phyloP scores from a whole-genome alignment of 805 yeast species.

The Starmerella geochares region DNA sequence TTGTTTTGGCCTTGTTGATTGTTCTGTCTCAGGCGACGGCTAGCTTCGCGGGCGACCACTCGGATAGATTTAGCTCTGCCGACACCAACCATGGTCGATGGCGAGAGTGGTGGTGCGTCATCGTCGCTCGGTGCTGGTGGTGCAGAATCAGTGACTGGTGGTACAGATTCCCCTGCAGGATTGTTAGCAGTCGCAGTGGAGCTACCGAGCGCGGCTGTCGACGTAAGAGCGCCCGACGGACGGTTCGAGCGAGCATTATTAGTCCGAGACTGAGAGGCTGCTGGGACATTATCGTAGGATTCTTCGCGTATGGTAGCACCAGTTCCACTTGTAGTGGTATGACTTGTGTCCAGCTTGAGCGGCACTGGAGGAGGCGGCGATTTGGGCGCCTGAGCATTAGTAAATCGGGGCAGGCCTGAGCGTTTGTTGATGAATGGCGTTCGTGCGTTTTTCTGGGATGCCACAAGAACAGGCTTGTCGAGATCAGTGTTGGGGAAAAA shows the following conservation, averaged over 20 bases:
- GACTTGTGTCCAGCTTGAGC: background rate
- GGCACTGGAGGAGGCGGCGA: conserved; percentile 1
- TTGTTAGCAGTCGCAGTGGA: background rate
- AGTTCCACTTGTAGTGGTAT: background rate
- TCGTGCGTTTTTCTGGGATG: conserved; percentile 39
- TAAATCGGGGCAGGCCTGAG: background rate
- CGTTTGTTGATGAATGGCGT: background rate
- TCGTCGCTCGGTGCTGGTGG: background rate
- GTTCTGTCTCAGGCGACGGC: conserved; percentile 34
- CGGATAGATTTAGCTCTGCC: conserved; percentile 70
- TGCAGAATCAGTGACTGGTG: too few relatives aligned
- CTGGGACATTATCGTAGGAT: background rate
- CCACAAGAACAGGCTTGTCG: conserved; percentile 69
- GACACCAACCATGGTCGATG: background rate
- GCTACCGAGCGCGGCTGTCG: too few relatives aligned
- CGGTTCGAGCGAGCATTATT: background rate
- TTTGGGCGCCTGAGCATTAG: background rate
- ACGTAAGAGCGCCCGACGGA: too few relatives aligned
- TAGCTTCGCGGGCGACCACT: conserved; percentile 87
- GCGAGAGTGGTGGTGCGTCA: background rate
- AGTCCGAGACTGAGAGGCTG: background rate
- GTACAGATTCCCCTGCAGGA: too few relatives aligned
- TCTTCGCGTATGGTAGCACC: background rate
- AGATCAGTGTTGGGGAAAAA: conserved; percentile 88
- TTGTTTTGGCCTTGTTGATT: conserved; percentile 2